Base-by-base conservation (phyloP, 78 protist genomes). In the Acrasis kona region DNA sequence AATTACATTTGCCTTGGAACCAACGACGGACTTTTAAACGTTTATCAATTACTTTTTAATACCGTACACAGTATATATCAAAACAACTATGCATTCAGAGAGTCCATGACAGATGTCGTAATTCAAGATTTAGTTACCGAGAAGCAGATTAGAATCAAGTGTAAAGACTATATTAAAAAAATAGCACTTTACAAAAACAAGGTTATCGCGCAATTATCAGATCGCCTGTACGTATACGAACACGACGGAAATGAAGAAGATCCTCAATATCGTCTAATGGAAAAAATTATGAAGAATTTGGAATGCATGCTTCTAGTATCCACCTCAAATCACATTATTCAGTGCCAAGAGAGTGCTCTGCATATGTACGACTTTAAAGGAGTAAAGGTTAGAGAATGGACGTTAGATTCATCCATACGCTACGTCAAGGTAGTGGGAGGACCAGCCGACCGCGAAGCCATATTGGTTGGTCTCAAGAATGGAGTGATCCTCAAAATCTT, bases 401-500 rank as follows among this genome's bases (percentile, higher is more conserved):
- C 9, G 10, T 3, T 87, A 34, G 90, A 85, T 5, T 39, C 85
- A 1, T 39, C 50, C 4, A 84, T 92, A 32, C 88, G 88, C 10
- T 92, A 84, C 89, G 74, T 88, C 85, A 85, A 89, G 65, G 88
- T 83, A 1, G 42, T 83, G 19, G 92, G 91, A 34, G 95, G 95
- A 2, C 87, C 85, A 2, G 71, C 37, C 10, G 82, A 87, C 10
- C 10, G 39, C 35, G 83, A 78, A 35, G 85, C 83, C 3, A 76
- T 88, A n/a, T 82, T 84, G 5, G 87, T 79, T 2, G 90, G 90
- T 10, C 81, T 82, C 9, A 37, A 64, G 76, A 57, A 37, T 36
- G 92, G 95, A 0, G 10, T 5, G 28, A 84, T 91, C 1, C 36
- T 75, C 27, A 71, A 85, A 74, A 75, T 91, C 65, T 91, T 85